These are phyloP conservation scores for Beauveria australis DNA, from an alignment of 2,329 filamentous ascomycete species.

Conservation along the genomic window DNA sequence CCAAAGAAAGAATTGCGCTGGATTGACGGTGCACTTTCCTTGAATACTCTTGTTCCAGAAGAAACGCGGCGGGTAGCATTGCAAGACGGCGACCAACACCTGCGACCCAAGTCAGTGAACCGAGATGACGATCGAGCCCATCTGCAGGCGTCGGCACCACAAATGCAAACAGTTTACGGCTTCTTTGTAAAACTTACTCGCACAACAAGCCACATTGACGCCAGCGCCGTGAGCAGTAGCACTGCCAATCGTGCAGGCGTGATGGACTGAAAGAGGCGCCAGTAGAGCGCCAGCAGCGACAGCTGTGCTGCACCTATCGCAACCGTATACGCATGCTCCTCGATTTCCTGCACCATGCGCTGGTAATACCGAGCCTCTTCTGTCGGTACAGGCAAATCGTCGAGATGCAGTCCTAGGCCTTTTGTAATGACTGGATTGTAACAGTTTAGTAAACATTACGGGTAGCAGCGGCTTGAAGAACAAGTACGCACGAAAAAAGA, in stretches of 20 bases:
- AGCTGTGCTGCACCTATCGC: constrained; percentile 13
- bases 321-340: constrained; percentile 13
- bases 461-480: neutral
- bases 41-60: constrained; percentile 10
- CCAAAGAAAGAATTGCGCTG: constrained; percentile 11
- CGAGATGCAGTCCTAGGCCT: constrained; percentile 10
- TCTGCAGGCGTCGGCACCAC: no score
- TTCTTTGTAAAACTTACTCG: neutral
- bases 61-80: constrained; percentile 9
- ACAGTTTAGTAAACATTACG: neutral
- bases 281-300: constrained; percentile 11
- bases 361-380: constrained; percentile 11
- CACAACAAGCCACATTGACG: constrained; percentile 1
- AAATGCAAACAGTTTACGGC: neutral
- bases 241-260: neutral
- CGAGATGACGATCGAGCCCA: no score
- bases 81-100: constrained; percentile 8
- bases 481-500: constrained; percentile 1
- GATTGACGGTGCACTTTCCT: constrained; percentile 7
- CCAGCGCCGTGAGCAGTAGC: constrained; percentile 4
- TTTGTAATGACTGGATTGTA: constrained; percentile 4
- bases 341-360: constrained; percentile 12
- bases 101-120: neutral
- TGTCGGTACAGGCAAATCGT: constrained; percentile 8
- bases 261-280: constrained; percentile 11